These are phyloP conservation scores for Lachancea cidri DNA, from an alignment of 805 yeast species.

Conservation along the genomic window DNA sequence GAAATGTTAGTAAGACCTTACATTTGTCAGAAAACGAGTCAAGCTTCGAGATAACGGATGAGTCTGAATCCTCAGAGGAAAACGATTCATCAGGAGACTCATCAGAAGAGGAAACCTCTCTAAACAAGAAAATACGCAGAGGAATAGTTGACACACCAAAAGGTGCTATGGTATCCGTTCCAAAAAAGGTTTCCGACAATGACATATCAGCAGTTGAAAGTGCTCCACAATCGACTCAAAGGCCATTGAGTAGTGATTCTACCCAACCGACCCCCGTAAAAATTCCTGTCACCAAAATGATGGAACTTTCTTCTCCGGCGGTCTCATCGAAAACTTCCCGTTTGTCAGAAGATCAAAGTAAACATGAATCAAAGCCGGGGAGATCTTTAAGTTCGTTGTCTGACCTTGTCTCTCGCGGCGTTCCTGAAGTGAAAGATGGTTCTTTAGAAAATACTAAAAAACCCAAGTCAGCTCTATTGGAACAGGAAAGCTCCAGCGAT, in stretches of 20 bases:
- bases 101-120: constrained; percentile 25
- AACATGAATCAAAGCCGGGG: constrained; percentile 25
- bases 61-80: constrained; percentile 19
- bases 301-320: constrained; percentile 16
- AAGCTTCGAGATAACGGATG: constrained; percentile 37
- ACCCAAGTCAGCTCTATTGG: constrained; percentile 2
- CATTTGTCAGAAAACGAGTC: constrained; percentile 33
- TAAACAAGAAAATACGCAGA: constrained; percentile 34
- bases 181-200: constrained; percentile 14
- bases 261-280: constrained; percentile 11
- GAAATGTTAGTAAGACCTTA: not conserved
- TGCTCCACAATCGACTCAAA: constrained; percentile 24
- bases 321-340: constrained; percentile 3
- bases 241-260: constrained; percentile 1
- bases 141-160: constrained; percentile 45
- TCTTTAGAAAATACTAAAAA: constrained; percentile 12
- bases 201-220: constrained; percentile 14
- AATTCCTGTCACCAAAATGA: constrained; percentile 14
- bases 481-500: constrained; percentile 8
- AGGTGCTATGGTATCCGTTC: constrained; percentile 23
- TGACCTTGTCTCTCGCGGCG: constrained; percentile 57
- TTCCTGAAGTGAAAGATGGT: constrained; percentile 60
- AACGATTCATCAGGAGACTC: constrained; percentile 19
- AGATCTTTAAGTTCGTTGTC: constrained; percentile 48
- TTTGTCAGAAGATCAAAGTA: constrained; percentile 1